phyloP scores from a whole-genome alignment of 805 yeast species.

The Ogataea henricii region DNA sequence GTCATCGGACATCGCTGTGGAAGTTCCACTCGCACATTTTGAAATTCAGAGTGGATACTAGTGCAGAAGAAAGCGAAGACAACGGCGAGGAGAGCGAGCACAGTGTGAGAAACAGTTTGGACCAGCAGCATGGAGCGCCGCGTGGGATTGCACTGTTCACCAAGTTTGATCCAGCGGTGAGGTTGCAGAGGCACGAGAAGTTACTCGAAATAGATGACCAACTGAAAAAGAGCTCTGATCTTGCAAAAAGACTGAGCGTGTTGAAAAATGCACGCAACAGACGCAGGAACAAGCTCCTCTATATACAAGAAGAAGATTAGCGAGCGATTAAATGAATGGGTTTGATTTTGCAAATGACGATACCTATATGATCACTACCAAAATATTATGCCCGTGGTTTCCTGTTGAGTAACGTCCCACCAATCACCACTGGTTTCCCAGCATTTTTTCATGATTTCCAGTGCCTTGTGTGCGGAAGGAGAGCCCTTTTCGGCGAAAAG shows the following conservation, averaged over 20 bases:
- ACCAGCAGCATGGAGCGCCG: constrained; percentile 3
- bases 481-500: constrained; percentile 46
- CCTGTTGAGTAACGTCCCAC: constrained; percentile 45
- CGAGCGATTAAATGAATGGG: constrained; percentile 2
- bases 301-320: constrained; percentile 26
- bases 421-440: constrained; percentile 58
- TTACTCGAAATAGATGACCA: constrained; percentile 67
- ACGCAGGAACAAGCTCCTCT: constrained; percentile 22
- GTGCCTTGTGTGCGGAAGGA: constrained; percentile 31
- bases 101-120: constrained; percentile 55
- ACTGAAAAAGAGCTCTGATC: constrained; percentile 67
- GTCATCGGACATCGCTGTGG: constrained; percentile 92
- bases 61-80: constrained; percentile 10
- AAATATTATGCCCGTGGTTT: constrained; percentile 48
- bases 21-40: constrained; percentile 81
- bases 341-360: not conserved
- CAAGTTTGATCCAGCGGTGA: constrained; percentile 67
- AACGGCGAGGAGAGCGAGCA: constrained; percentile 36
- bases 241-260: constrained; percentile 66
- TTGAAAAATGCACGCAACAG: constrained; percentile 39
- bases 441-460: constrained; percentile 48
- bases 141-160: constrained; percentile 39
- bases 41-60: constrained; percentile 48
- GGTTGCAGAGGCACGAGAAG: constrained; percentile 78
- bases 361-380: constrained; percentile 31